Evolutionary conservation across 2,329 filamentous ascomycete genomes (phyloP).

Genomic region (Exophiala mesophila): DNA sequence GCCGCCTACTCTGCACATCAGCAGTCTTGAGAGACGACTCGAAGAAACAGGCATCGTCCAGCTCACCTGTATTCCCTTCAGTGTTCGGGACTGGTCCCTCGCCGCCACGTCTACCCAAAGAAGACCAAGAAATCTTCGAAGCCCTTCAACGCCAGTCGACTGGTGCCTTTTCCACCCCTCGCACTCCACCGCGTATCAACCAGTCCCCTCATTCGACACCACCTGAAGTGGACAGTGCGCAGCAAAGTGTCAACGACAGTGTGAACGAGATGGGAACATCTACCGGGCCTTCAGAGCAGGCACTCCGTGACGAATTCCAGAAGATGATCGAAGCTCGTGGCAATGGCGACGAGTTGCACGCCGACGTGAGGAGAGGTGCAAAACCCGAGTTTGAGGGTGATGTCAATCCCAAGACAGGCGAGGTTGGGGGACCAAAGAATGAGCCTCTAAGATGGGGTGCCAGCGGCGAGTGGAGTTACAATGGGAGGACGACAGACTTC

Average conservation of each 20-base stretch:
- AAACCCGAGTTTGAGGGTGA: conserved; percentile 92
- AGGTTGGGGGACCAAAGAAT: conserved; percentile 95
- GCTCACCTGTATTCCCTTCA: not conserved
- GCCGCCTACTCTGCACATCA: not conserved
- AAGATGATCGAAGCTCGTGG: conserved; percentile 50
- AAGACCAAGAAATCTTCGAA: conserved; percentile 88
- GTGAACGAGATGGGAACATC: too few relatives aligned
- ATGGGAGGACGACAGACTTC: conserved; percentile 92
- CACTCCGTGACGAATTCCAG: conserved; percentile 26
- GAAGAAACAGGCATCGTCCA: not conserved
- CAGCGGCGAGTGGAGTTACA: conserved; percentile 81
- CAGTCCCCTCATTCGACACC: conserved; percentile 42
- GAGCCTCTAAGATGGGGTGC: conserved; percentile 86
- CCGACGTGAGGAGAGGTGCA: conserved; percentile 68
- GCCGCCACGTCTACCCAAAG: conserved; percentile 79
- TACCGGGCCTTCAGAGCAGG: too few relatives aligned
- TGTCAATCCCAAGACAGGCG: conserved; percentile 85
- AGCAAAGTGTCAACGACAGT: too few relatives aligned
- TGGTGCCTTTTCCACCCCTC: conserved; percentile 67
- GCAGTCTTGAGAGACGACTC: not conserved
- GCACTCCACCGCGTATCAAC: conserved; percentile 42
- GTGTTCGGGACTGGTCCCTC: conserved; percentile 46
- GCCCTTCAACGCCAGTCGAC: conserved; percentile 73
- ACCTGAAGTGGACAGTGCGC: conserved; percentile 21
- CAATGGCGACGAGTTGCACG: conserved; percentile 62